Conservation (phyloP, 805 yeast genomes). For the Zygoascus biomembranicola region DNA sequence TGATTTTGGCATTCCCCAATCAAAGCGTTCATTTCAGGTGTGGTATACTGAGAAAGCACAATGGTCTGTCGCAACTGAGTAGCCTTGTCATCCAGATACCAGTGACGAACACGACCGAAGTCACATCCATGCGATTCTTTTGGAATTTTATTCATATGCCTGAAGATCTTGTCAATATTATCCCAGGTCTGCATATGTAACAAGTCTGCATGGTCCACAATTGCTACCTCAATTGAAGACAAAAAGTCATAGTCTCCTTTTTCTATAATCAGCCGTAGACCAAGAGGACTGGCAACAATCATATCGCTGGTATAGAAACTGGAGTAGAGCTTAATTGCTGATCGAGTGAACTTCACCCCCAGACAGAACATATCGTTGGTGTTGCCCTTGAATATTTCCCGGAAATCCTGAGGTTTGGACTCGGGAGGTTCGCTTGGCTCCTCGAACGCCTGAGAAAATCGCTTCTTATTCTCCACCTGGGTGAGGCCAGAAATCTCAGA, state of each 20-base stretch:
- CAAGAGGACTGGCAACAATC: conserved; percentile 86
- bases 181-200: conserved; percentile 91
- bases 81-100: conserved; percentile 82
- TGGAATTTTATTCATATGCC: conserved; percentile 70
- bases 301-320: conserved; percentile 80
- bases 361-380: conserved; percentile 84
- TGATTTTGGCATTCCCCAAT: conserved; percentile 32
- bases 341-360: conserved; percentile 87
- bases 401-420: conserved; percentile 77
- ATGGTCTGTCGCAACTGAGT: conserved; percentile 67
- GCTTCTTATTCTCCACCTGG: conserved; percentile 72
- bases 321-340: conserved; percentile 74
- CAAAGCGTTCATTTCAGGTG: conserved; percentile 74
- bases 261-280: conserved; percentile 71
- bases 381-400: conserved; percentile 74
- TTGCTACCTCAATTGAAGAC: conserved; percentile 75
- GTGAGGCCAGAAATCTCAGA: conserved; percentile 56
- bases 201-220: conserved; percentile 79
- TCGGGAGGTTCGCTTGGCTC: conserved; percentile 41
- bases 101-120: conserved; percentile 84
- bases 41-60: conserved; percentile 61
- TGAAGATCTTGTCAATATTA: conserved; percentile 60
- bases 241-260: conserved; percentile 72
- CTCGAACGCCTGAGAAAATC: conserved; percentile 64
- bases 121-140: conserved; percentile 75